Percentiles rank a stretch among this genome's conserved stretches.
phyloP scores from a whole-genome alignment of 768 basidiomycete species.

The Dictyophora rubrovolvata region DNA sequence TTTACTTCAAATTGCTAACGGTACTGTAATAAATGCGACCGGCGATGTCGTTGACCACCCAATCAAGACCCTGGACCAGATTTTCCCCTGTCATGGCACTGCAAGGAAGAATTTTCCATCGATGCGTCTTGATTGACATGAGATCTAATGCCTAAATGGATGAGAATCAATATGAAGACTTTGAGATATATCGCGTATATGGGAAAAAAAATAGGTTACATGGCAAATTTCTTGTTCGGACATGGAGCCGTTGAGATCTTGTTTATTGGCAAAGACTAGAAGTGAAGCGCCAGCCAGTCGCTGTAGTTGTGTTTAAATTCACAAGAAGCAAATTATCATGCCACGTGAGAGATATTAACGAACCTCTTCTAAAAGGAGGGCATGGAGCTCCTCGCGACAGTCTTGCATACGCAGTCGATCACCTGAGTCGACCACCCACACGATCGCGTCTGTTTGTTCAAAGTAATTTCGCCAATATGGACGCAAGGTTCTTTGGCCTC shows the following conservation, averaged over 20 bases:
- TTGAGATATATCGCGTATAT: not conserved
- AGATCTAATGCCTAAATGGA: conserved; percentile 65
- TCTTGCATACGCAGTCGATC: conserved; percentile 86
- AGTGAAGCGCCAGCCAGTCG: conserved; percentile 92
- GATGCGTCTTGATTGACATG: conserved; percentile 71
- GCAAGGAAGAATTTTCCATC: conserved; percentile 85
- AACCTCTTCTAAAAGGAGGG: conserved; percentile 86
- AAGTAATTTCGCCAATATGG: conserved; percentile 99
- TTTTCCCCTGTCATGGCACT: conserved; percentile 87
- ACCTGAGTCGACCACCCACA: conserved; percentile 97
- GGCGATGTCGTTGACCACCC: conserved; percentile 87
- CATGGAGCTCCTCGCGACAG: conserved; percentile 80
- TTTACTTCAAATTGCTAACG: not conserved
- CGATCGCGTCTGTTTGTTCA: conserved; percentile 94
- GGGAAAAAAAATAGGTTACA: conserved; percentile 55
- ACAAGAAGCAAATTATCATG: not conserved
- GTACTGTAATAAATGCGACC: conserved; percentile 78
- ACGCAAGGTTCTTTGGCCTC: conserved; percentile 88
- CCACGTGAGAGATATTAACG: conserved; percentile 17
- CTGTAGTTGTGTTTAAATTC: conserved; percentile 29
- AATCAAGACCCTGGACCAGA: conserved; percentile 76
- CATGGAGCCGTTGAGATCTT: conserved; percentile 87
- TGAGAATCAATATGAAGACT: not conserved
- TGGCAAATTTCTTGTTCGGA: conserved; percentile 70
- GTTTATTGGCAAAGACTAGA: conserved; percentile 95